phyloP scores from a whole-genome alignment of 345 rosid species.

The Noccaea bulbosa region DNA sequence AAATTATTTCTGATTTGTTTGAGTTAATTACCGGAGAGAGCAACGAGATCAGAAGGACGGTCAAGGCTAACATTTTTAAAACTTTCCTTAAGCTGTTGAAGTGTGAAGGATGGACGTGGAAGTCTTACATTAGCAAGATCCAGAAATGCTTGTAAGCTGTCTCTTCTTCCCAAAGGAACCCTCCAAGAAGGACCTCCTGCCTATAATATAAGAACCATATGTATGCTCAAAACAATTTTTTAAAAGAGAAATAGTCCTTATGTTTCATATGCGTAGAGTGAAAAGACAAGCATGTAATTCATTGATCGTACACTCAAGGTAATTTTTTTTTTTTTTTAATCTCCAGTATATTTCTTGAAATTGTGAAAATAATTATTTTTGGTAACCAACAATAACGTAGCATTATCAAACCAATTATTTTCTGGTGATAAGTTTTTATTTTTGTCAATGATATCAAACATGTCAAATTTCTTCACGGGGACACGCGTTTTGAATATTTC shows the following conservation, averaged over 20 bases:
- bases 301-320: too few relatives aligned
- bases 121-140: constrained; percentile 20
- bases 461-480: constrained; percentile 10
- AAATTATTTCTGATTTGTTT: too few relatives aligned
- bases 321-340: too few relatives aligned
- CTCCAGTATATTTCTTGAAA: too few relatives aligned
- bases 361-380: too few relatives aligned
- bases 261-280: too few relatives aligned
- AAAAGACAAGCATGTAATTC: too few relatives aligned
- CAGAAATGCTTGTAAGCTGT: constrained; percentile 38
- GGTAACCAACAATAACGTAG: too few relatives aligned
- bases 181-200: constrained; percentile 47
- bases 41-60: constrained; percentile 36
- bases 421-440: constrained; percentile 6
- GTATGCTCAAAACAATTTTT: too few relatives aligned
- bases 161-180: constrained; percentile 44
- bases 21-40: constrained; percentile 34
- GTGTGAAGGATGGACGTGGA: constrained; percentile 36
- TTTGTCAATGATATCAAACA: constrained; percentile 1
- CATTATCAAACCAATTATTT: too few relatives aligned
- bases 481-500: constrained; percentile 12
- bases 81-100: constrained; percentile 35
- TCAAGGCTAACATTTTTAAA: constrained; percentile 34
- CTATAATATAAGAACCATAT: constrained; percentile 12
- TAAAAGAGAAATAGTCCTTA: too few relatives aligned